Conservation (phyloP, 1,139 yeast species). For the Scheffersomyces quercinus region DNA sequence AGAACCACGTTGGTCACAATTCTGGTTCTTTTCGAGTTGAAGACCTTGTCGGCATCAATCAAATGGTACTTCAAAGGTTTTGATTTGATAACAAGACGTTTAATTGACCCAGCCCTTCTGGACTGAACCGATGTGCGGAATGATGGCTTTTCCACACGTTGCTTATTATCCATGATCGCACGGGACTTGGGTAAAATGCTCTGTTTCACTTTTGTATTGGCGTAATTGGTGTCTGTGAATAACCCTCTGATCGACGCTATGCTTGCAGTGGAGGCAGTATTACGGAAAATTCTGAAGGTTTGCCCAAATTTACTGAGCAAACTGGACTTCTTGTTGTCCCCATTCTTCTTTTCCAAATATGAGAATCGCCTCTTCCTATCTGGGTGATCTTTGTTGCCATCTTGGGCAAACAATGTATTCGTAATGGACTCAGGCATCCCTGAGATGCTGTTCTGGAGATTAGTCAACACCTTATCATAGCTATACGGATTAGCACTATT, state of each 20-base stretch:
- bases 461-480: conserved; percentile 22
- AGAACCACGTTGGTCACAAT: conserved; percentile 21
- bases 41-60: conserved; percentile 46
- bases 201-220: conserved; percentile 15
- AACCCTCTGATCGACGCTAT: conserved; percentile 23
- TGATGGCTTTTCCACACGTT: conserved; percentile 6
- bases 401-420: conserved; percentile 23
- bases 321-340: conserved; percentile 21
- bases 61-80: conserved; percentile 46
- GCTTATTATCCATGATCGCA: neutral
- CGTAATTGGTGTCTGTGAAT: conserved; percentile 24
- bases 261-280: conserved; percentile 11
- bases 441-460: conserved; percentile 12
- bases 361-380: conserved; percentile 23
- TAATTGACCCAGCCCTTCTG: conserved; percentile 23
- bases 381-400: conserved; percentile 11
- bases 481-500: conserved; percentile 25
- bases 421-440: conserved; percentile 44
- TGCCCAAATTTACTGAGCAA: conserved; percentile 39
- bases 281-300: conserved; percentile 35
- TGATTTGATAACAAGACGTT: conserved; percentile 40
- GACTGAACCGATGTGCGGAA: conserved; percentile 11
- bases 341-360: conserved; percentile 10
- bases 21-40: conserved; percentile 34
- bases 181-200: conserved; percentile 6